Base-by-base conservation (phyloP, 1,284 basidiomycete genomes). In the Ganoderma leucocontextum region DNA sequence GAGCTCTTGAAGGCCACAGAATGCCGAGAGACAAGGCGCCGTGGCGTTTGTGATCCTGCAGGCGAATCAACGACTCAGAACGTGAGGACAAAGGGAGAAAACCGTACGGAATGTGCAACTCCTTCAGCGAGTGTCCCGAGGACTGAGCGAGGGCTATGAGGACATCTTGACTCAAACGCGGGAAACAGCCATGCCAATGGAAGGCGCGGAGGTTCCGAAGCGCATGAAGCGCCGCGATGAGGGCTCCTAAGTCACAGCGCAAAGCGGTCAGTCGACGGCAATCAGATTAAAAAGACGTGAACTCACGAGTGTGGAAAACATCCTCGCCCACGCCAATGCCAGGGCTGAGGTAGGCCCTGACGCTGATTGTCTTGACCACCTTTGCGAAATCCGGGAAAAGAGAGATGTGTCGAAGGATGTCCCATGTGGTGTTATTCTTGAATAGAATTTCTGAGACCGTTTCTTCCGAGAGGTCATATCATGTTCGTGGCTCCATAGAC, bases 321-420 rank as follows among this genome's bases (percentile, higher is more conserved):
- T 19, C 52, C 0, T 25, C 52, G 2, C 52, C 52, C 2, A 29
- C 10, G 29, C 29, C 13, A 22, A 22, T 9, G 1, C 44, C 44
- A n/a, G 9, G 19, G 25, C 22, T 49, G 15, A 53, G 25, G 29
- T 53, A 33, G 19, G 57, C 57, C 7, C 4, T 13, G 9, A 59
- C 35, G 19, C 13, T 59, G 7, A 59, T 13, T 17, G 5, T 25
- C 33, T 15, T 13, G 17, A 59, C 38, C 7, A 25, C 35, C 9
- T 12, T 25, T 13, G 57, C 57, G 17, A 59, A 59, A 2, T 36
- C 22, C 2, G 57, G 57, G 35, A 1, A 25, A 25, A 25, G 17
- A 10, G 57, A 36, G 57, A 59, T 59, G 35, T 59, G 35, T 15
- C 36, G 38, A 25, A 59, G 57, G 35, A 59, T 39, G 4, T 59